Conservation (phyloP, 2,329 filamentous ascomycete species). For the Diatrype stigma region DNA sequence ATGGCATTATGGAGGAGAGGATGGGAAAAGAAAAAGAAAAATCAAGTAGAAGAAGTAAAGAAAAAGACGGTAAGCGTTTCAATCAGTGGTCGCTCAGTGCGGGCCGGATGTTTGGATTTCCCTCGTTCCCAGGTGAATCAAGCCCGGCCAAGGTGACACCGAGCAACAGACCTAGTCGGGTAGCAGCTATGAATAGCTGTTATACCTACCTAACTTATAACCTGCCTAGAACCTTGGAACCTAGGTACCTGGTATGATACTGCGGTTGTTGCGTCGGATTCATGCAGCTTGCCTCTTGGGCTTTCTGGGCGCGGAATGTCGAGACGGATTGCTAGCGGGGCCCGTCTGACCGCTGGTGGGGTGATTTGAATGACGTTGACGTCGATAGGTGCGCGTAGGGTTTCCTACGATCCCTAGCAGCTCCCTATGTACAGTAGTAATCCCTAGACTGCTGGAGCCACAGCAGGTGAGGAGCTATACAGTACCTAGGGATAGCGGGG, state of each 20-base stretch:
- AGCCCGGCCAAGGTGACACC: too few relatives aligned
- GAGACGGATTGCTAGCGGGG: not conserved
- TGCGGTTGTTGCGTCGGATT: not conserved
- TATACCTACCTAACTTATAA: too few relatives aligned
- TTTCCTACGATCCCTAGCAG: too few relatives aligned
- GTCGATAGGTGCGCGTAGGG: not conserved
- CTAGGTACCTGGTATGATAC: not conserved
- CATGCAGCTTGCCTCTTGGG: not conserved
- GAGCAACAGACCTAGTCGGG: too few relatives aligned
- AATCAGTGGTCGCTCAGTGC: not conserved
- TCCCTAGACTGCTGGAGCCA: too few relatives aligned
- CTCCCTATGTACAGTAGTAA: too few relatives aligned
- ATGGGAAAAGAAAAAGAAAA: constrained; percentile 1
- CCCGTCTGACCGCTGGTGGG: not conserved
- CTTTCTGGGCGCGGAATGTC: not conserved
- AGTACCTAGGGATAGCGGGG: too few relatives aligned
- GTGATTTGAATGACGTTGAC: not conserved
- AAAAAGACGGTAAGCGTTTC: not conserved
- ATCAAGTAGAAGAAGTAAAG: not conserved
- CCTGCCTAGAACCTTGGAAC: too few relatives aligned
- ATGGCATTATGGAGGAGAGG: constrained; percentile 32
- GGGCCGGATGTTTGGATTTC: too few relatives aligned
- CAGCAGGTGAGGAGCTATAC: too few relatives aligned
- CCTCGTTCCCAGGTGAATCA: too few relatives aligned
- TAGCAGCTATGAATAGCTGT: too few relatives aligned